phyloP scores from a whole-genome alignment of 768 basidiomycete genomes.

The Suillus plorans region DNA sequence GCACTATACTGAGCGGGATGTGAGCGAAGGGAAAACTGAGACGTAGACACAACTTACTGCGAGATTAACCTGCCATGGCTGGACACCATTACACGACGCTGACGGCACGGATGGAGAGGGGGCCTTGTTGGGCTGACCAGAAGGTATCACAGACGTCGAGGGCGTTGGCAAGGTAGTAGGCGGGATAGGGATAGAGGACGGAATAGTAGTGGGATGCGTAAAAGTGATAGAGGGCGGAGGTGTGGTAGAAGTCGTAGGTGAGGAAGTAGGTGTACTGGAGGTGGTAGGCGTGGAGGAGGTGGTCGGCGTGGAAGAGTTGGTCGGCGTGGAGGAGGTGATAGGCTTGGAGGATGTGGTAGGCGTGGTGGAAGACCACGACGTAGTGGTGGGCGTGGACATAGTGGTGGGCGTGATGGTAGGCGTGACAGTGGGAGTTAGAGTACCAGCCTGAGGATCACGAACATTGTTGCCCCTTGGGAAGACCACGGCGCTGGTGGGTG shows the following conservation, averaged over 20 bases:
- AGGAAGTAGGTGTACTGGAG: too few species aligned
- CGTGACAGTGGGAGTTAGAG: not conserved
- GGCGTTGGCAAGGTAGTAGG: not conserved
- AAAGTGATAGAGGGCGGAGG: too few species aligned
- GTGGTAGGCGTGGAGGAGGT: too few species aligned
- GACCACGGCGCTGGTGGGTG: not conserved
- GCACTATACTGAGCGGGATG: constrained; percentile 19
- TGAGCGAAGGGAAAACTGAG: not conserved
- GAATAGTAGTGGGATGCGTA: too few species aligned
- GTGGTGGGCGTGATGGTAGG: not conserved
- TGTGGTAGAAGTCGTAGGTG: too few species aligned
- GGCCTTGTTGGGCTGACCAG: not conserved
- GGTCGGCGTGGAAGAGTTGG: too few species aligned
- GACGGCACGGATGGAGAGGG: not conserved
- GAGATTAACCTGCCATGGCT: constrained; percentile 22
- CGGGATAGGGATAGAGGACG: not conserved
- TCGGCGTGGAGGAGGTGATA: not conserved
- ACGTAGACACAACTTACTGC: constrained; percentile 14
- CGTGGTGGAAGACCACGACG: not conserved
- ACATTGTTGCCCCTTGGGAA: not conserved
- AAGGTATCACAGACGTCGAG: not conserved
- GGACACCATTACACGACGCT: not conserved
- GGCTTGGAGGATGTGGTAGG: not conserved
- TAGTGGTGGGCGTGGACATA: not conserved
- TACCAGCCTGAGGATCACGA: not conserved